These are phyloP conservation scores for Typha latifolia DNA, from an alignment of 176 grass and related monocot species.

Conservation along the genomic window DNA sequence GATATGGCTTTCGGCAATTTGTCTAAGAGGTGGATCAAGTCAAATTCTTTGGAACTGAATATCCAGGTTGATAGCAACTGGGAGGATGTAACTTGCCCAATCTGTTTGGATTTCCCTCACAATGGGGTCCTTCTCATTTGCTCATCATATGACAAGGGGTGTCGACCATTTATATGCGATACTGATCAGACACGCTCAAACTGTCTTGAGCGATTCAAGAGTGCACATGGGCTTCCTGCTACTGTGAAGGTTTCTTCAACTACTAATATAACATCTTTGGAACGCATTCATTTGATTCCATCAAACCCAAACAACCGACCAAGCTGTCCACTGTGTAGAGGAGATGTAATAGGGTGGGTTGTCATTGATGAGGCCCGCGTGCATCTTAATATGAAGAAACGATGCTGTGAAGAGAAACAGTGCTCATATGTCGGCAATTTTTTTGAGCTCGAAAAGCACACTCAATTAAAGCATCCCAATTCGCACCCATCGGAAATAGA, in stretches of 20 bases:
- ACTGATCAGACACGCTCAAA: conserved; percentile 89
- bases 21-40: conserved; percentile 36
- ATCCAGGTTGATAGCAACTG: conserved; percentile 48
- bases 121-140: conserved; percentile 76
- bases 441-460: conserved; percentile 83
- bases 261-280: conserved; percentile 32
- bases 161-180: conserved; percentile 84
- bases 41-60: conserved; percentile 40
- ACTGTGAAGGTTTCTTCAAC: conserved; percentile 47
- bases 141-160: conserved; percentile 75
- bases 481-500: conserved; percentile 89
- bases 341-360: conserved; percentile 86
- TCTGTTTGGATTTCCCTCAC: conserved; percentile 87
- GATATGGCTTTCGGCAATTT: conserved; percentile 40
- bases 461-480: conserved; percentile 77
- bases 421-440: conserved; percentile 75
- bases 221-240: conserved; percentile 56
- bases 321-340: conserved; percentile 74
- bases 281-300: conserved; percentile 58
- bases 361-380: conserved; percentile 63
- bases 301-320: conserved; percentile 54
- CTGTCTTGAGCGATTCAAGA: conserved; percentile 83
- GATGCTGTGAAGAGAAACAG: conserved; percentile 71
- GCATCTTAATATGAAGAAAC: conserved; percentile 79
- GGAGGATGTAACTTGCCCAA: conserved; percentile 85